Evolutionary conservation across 176 grass and related monocot species (phyloP).

Genomic region (Musa schizocarpa): DNA sequence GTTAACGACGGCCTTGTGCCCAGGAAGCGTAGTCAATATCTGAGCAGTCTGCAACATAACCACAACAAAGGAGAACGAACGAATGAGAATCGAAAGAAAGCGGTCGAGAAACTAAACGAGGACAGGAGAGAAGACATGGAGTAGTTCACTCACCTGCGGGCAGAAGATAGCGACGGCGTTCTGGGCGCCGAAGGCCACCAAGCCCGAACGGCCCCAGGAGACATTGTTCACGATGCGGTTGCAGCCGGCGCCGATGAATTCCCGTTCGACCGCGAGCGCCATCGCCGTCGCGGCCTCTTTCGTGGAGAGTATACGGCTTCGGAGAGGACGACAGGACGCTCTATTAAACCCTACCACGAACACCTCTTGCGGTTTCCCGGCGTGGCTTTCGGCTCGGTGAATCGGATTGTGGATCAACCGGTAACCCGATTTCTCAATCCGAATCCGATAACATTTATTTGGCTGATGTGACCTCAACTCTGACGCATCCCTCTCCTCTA

Average conservation of each 20-base stretch:
- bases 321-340: not conserved
- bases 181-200: constrained; percentile 85
- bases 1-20: constrained; percentile 76
- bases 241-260: constrained; percentile 72
- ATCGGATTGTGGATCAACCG: too few species aligned
- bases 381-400: too few species aligned
- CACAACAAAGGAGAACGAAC: not conserved
- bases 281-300: not conserved
- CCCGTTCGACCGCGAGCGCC: constrained; percentile 26
- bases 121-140: not conserved
- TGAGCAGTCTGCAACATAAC: constrained; percentile 48
- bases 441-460: too few species aligned
- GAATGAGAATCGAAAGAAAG: not conserved
- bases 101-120: not conserved
- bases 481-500: too few species aligned
- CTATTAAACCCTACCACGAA: not conserved
- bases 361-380: too few species aligned
- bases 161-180: constrained; percentile 89
- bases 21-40: constrained; percentile 73
- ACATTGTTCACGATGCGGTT: constrained; percentile 98
- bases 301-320: not conserved
- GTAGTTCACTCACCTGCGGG: constrained; percentile 34
- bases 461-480: too few species aligned
- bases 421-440: too few species aligned
- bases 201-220: constrained; percentile 68